phyloP scores from a whole-genome alignment of 257 asterid species.

The Solanum verrucosum region DNA sequence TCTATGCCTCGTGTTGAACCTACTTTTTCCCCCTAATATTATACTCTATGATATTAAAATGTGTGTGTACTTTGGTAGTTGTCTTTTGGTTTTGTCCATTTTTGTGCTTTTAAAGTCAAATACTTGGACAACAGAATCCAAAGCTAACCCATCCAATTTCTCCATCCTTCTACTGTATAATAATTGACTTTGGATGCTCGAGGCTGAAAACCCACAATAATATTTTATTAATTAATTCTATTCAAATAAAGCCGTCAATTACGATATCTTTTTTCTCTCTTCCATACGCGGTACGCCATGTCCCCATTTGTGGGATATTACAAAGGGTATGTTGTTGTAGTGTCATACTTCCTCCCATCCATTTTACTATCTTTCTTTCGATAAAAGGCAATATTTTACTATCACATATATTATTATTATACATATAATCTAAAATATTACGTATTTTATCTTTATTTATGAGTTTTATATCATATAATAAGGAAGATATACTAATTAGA shows the following conservation, averaged over 20 bases:
- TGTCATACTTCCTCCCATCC: not conserved
- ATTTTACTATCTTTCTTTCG: not conserved
- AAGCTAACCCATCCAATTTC: not conserved
- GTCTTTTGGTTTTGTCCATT: not conserved
- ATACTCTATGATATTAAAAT: not conserved
- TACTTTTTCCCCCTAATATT: not conserved
- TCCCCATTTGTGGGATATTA: not conserved
- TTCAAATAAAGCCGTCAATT: slow-evolving; percentile 7
- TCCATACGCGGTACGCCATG: not conserved
- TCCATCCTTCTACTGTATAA: not conserved
- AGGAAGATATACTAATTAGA: too few relatives aligned
- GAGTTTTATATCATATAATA: too few relatives aligned
- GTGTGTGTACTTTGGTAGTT: not conserved
- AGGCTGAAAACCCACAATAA: not conserved
- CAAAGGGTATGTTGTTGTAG: not conserved
- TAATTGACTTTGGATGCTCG: slow-evolving; percentile 15
- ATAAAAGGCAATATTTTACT: too few relatives aligned
- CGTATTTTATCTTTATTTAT: too few relatives aligned
- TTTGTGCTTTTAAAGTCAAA: slow-evolving; percentile 1
- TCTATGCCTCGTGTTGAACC: slow-evolving; percentile 9
- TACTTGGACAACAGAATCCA: slow-evolving; percentile 8
- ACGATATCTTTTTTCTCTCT: not conserved
- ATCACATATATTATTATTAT: too few relatives aligned
- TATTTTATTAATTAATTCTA: not conserved
- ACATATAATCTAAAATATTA: too few relatives aligned